Percentiles rank a stretch among this genome's conserved stretches.
Evolutionary conservation across 305 asterid species (phyloP).

Genomic region (Fraxinus xanthoxyloides): DNA sequence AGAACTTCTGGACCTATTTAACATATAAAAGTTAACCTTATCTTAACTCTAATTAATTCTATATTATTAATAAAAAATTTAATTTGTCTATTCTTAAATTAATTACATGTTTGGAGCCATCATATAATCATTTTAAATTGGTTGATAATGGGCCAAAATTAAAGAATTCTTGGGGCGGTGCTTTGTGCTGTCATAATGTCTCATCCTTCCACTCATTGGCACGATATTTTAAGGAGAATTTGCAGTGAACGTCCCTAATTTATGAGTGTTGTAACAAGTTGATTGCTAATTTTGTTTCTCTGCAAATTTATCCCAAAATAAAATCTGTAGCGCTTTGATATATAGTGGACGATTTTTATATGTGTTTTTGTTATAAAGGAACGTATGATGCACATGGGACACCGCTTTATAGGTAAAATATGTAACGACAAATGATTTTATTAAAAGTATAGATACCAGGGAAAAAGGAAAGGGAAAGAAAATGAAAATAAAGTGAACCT

Average conservation of each 20-base stretch:
- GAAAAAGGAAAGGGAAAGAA: background rate
- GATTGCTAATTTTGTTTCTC: background rate
- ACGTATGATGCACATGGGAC: background rate
- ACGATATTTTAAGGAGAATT: background rate
- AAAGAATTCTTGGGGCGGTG: slow-evolving; percentile 5
- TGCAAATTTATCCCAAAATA: background rate
- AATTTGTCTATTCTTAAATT: too few relatives aligned
- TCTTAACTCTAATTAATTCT: background rate
- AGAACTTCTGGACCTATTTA: too few relatives aligned
- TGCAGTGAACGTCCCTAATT: background rate
- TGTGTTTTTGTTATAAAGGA: background rate
- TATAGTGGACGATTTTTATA: too few relatives aligned
- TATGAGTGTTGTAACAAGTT: background rate
- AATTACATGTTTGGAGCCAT: too few relatives aligned
- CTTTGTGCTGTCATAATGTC: background rate
- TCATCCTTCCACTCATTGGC: slow-evolving; percentile 4
- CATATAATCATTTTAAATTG: background rate
- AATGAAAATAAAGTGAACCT: too few relatives aligned
- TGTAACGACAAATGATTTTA: background rate
- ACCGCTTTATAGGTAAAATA: background rate
- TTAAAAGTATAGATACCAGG: background rate
- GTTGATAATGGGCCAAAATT: background rate
- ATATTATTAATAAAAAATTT: too few relatives aligned
- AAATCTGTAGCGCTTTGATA: background rate
- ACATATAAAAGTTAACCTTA: background rate